Evolutionary conservation across 1,284 basidiomycete species (phyloP).

Genomic region (Leucoagaricus sp.): DNA sequence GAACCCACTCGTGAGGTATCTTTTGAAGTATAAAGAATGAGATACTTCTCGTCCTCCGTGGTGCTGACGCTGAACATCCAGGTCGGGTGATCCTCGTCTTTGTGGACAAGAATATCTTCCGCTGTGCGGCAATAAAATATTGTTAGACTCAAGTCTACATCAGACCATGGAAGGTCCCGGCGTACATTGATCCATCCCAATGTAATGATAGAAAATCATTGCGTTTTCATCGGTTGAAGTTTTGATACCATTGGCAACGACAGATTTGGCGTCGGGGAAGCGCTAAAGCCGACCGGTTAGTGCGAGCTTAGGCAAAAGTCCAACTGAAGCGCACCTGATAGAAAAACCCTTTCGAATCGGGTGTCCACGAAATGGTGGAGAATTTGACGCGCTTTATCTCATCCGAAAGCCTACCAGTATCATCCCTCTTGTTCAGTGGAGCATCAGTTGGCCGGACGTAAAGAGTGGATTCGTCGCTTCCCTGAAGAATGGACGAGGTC

Average conservation of each 20-base stretch:
- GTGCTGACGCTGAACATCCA: conserved; percentile 65
- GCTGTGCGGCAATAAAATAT: conserved; percentile 37
- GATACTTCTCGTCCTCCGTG: conserved; percentile 68
- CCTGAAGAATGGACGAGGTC: conserved; percentile 38
- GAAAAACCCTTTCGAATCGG: conserved; percentile 80
- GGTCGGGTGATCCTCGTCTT: conserved; percentile 63
- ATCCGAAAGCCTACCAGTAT: conserved; percentile 60
- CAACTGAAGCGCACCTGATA: conserved; percentile 57
- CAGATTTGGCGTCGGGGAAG: conserved; percentile 53
- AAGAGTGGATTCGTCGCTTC: conserved; percentile 74
- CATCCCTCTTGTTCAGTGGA: conserved; percentile 48
- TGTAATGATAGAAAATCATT: conserved; percentile 72
- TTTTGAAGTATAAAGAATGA: conserved; percentile 54
- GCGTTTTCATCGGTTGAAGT: conserved; percentile 69
- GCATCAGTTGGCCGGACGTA: conserved; percentile 65
- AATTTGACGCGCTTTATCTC: conserved; percentile 79
- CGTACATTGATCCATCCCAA: conserved; percentile 72
- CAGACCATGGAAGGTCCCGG: too few species aligned
- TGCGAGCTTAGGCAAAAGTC: neutral
- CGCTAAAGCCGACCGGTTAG: conserved; percentile 35
- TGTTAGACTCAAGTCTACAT: conserved; percentile 12
- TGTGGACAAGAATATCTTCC: conserved; percentile 67
- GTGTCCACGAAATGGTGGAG: conserved; percentile 69
- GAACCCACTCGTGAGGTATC: conserved; percentile 64
- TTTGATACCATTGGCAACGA: conserved; percentile 58